Base-by-base conservation (phyloP, 2,329 filamentous ascomycete species). In the Sporothrix protearum region DNA sequence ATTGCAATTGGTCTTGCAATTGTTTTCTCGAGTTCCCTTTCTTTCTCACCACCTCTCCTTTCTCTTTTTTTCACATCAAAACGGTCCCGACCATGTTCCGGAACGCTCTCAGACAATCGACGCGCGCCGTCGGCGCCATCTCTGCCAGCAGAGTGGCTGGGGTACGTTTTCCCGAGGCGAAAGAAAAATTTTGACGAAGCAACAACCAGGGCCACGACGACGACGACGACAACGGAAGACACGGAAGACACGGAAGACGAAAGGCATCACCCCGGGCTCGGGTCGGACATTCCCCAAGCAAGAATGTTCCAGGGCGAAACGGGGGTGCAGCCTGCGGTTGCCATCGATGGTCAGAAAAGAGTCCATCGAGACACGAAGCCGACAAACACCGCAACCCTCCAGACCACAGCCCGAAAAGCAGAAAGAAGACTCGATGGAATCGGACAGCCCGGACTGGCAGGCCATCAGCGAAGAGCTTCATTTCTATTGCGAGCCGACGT, bases 31-130 rank as follows among this genome's bases (percentile, higher is more conserved):
- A 57, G 51, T 57, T 61, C 36, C 36, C 83, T 84, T 81, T 77
- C 82, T 81, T 77, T 82, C 83, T 80, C 80, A 80, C 83, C 81
- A 80, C 81, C 82, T 82, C 81, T 84, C 82, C 78, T 78, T 30
- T 55, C 66, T 51, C 53, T 53, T 67, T 55, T 57, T 42, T 68
- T 71, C 47, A 51, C 73, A 68, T 69, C 67, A 70, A 68, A 33
- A 72, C 71, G 67, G 68, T 73, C 70, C 61, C 63, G 73, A 87
- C 83, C 86, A 97, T 98, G 95, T 97, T 97, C 89, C 93, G 95
- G 87, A 97, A 92, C 91, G 94, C 95, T 88, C 89, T 98, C 86
- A 91, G 94, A 88, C 94, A 97, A 89, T 96, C 94, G 84, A 92
- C 92, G 87, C 94, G 94, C 88, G 92, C 92, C 85, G 92, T 95